Evolutionary conservation across 2,329 filamentous ascomycete species (phyloP).

Genomic region (Aspergillus brunneoviolaceus): DNA sequence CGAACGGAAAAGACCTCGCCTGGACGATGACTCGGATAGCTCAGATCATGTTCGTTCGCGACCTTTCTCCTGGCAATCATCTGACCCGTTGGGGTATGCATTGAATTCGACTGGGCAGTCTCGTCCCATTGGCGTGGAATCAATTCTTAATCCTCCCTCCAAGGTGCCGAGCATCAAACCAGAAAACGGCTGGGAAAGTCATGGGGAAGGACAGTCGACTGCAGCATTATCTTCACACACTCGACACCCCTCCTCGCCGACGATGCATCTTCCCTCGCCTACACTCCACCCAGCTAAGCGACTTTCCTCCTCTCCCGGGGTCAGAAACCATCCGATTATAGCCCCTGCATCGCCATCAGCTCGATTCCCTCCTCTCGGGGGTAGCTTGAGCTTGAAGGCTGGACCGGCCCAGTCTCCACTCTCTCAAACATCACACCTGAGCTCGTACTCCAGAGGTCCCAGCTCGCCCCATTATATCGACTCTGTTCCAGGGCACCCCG

Average conservation of each 20-base stretch:
- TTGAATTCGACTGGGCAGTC: slow-evolving; percentile 28
- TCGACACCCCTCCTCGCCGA: slow-evolving; percentile 31
- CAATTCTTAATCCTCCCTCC: slow-evolving; percentile 41
- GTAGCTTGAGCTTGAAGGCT: slow-evolving; percentile 31
- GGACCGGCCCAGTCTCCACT: slow-evolving; percentile 38
- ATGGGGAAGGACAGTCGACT: slow-evolving; percentile 21
- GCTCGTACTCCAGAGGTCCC: slow-evolving; percentile 26
- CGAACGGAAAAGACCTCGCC: slow-evolving; percentile 26
- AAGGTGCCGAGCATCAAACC: slow-evolving; percentile 22
- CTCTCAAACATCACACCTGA: slow-evolving; percentile 32
- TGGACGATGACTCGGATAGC: slow-evolving; percentile 20
- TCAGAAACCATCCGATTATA: slow-evolving; percentile 31
- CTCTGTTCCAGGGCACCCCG: slow-evolving; percentile 22
- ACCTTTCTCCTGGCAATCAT: slow-evolving; percentile 38
- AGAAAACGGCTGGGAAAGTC: slow-evolving; percentile 24
- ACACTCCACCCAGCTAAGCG: slow-evolving; percentile 24
- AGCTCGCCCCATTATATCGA: slow-evolving; percentile 30
- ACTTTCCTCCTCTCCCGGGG: slow-evolving; percentile 35
- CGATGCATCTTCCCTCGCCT: slow-evolving; percentile 24
- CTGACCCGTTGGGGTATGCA: slow-evolving; percentile 37
- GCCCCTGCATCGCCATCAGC: slow-evolving; percentile 40
- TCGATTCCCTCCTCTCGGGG: slow-evolving; percentile 30
- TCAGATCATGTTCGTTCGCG: slow-evolving; percentile 30
- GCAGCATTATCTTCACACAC: slow-evolving; percentile 21
- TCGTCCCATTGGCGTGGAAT: slow-evolving; percentile 42